Base-by-base conservation (phyloP, 352 stramenopile species). In the Phytophthora colocasiae region DNA sequence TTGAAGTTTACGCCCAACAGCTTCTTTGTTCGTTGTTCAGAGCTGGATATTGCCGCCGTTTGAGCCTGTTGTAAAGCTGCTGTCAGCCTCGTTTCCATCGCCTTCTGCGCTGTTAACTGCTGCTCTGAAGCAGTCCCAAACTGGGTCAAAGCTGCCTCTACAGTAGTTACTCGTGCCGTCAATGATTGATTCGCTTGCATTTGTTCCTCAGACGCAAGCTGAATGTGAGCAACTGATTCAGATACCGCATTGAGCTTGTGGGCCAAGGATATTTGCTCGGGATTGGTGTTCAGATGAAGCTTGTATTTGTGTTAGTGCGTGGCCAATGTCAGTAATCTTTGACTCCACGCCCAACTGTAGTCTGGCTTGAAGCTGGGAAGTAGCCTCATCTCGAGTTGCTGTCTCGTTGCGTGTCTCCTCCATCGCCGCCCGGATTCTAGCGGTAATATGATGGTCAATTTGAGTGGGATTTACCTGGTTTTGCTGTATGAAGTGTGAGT, bases 361-460 rank as follows among this genome's bases (percentile, higher is more conserved):
- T 6, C 4, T 4, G 27, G 24, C 44, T 51, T 38, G 44, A 17
- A 14, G 44, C 44, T 51, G 4, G 3, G 24, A 51, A 36, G 22
- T 24, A 11, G 17, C 24, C 14, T 36, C 1, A 39, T 10, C 44
- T 22, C 38, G 10, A 19, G 27, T 1, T 7, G 5, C 24, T 10
- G 22, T 10, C 7, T 51, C 44, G n/a, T 32, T 11, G 12, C 44
- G 44, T n/a, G 44, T 24, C 44, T 51, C 44, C 24, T 51, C 44
- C 22, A 36, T 51, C 3, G 44, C 44, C 17, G 44, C 44, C 5
- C 5, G 44, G 27, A 51, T 4, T 26, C 24, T 51, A 2, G 19
- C 38, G 44, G 19, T 51, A 24, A 51, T 39, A 26, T 51, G 44
- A 15, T 34, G 32, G 22, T 51, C 44, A 24, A 39, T 51, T 26